Evolutionary conservation across 1,139 yeast species (phyloP), one percentile per base, ranked within the genome.

Genomic region (Geotrichum reessii): DNA sequence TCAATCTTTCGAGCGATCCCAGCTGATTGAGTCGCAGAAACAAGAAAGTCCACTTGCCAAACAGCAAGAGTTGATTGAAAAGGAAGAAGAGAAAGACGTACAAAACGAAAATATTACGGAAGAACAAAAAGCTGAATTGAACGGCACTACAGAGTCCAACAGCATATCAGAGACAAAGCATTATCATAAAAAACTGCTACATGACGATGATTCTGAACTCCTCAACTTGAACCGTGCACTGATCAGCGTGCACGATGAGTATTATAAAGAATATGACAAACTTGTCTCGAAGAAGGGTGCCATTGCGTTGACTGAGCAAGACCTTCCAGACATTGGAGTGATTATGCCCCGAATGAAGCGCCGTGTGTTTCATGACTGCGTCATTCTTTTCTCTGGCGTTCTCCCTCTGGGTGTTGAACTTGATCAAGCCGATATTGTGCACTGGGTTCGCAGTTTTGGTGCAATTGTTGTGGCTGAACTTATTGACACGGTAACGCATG

Each of bases 361-460:
- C 19, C 70, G 76, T 59, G 91, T 90, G 1, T 82, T 93, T 63
- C 74, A 80, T 47, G 93, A 86, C 2, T 81, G 86, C 52, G 83
- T 84, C 0, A 82, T 93, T 59, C 78, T 93, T 28, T 87, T 93
- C 67, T 87, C 96, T 0, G 98, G 98, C 0, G 79, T 92, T 17
- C 81, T 93, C 22, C 97, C 97, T 0, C 71, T 88, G 19, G 95
- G 95, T 0, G 79, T 85, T 6, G 81, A 84, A 60, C 74, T 88
- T 21, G 85, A 86, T 58, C 74, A 79, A 21, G 76, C 75, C 1
- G 97, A 90, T 70, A 88, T 93, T 55, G 97, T 92, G 1, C 83
- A 86, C 28, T 92, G 98, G 97, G 87, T 93, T 19, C 81, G 83
- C 59, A 89, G 92, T 61, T 93, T 93, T 77, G 99, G 99, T 0